These are phyloP conservation scores for Saccharata proteae DNA, from an alignment of 2,329 filamentous ascomycete species.

Conservation along the genomic window DNA sequence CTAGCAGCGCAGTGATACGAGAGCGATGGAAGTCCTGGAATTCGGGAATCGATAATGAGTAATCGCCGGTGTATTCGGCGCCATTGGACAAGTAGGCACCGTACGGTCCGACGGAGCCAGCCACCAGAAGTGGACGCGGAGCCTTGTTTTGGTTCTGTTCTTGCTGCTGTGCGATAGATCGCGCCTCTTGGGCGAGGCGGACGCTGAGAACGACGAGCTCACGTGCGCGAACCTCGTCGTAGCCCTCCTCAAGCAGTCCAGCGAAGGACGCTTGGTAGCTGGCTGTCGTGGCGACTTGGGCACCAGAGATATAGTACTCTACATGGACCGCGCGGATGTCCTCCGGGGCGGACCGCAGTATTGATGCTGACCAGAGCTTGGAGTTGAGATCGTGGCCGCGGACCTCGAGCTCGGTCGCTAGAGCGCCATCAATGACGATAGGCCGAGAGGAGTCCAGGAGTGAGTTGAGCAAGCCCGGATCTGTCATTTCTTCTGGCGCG, in stretches of 20 bases:
- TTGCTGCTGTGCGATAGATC: conserved; percentile 10
- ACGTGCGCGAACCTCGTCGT: neutral
- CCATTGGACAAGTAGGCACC: conserved; percentile 36
- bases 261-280: conserved; percentile 35
- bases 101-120: conserved; percentile 36
- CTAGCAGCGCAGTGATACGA: conserved; percentile 29
- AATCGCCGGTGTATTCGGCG: conserved; percentile 34
- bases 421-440: conserved; percentile 33
- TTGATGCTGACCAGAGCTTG: conserved; percentile 33
- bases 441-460: conserved; percentile 15
- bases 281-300: conserved; percentile 35
- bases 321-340: conserved; percentile 32
- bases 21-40: conserved; percentile 32
- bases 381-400: conserved; percentile 31
- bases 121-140: no score
- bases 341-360: conserved; percentile 26
- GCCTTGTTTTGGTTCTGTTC: conserved; percentile 9
- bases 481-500: no score
- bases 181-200: conserved; percentile 26
- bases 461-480: no score
- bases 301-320: conserved; percentile 33
- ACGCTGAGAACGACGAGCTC: conserved; percentile 13
- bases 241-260: conserved; percentile 26
- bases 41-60: conserved; percentile 18
- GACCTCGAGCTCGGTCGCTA: conserved; percentile 35